Base-by-base conservation (phyloP, 2,329 filamentous ascomycete genomes). In the Venturia asperata region DNA sequence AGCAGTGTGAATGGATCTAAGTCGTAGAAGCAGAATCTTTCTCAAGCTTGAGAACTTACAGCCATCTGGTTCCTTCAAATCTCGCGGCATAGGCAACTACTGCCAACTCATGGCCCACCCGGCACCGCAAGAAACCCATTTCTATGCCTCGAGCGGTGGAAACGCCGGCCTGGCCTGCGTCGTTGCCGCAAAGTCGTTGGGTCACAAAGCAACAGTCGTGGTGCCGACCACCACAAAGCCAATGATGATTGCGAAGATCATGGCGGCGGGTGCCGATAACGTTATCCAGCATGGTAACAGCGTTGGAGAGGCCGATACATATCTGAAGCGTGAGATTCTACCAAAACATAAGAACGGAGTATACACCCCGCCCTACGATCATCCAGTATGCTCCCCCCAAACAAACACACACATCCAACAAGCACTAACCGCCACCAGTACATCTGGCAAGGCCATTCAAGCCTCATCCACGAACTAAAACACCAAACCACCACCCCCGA, bases 1-100 rank as follows among this genome's bases (percentile, higher is more conserved):
- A 21, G 21, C 37, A 55, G 27, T n/a, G 64, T 45, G 11, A 56
- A 64, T 61, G 64, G 47, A 62, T 15, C 76, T 77, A 77, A 77
- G 74, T 74, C 71, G 72, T 69, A 78, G 73, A 75, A 81, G 89
- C 79, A 87, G 89, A 78, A 85, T 95, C 75, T 90, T 89, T 75
- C 85, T 95, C 71, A 95, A 95, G 76, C 84, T 94, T 68, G 91
- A 95, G 71, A 90, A 89, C 73, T 83, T 92, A 64, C 91, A 96
- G 72, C 91, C 91, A 5, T 89, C 88, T 27, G 89, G 89, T 68
- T 92, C 89, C 47, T 96, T 95, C 85, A 94, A 95, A 76, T 92
- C 62, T 67, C 73, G 78, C 69, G 90, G 88, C 39, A 85, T 93
- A 67, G 89, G 90, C 62, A 84, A 89, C 74, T 82, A 89, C 73